These are phyloP conservation scores for Phytophthora foliorum DNA, from an alignment of 352 stramenopile genomes.

Conservation along the genomic window DNA sequence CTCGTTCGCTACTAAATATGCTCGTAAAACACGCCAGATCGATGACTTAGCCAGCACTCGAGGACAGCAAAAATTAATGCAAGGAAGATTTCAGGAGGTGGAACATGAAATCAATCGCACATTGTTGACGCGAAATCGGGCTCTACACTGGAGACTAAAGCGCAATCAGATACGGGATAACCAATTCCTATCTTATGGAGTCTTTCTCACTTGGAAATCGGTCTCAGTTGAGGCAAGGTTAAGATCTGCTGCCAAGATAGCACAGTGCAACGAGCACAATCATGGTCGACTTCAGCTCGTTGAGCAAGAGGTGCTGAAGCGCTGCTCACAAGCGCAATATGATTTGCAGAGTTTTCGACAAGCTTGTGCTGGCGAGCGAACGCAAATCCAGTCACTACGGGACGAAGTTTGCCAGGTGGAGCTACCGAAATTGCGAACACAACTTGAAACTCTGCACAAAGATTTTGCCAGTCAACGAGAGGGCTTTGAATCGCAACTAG, in stretches of 20 bases:
- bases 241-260: constrained; percentile 7
- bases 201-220: constrained; percentile 47
- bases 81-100: constrained; percentile 30
- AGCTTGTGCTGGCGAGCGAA: constrained; percentile 16
- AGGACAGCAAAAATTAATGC: constrained; percentile 18
- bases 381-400: constrained; percentile 21
- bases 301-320: constrained; percentile 15
- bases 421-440: constrained; percentile 24
- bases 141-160: constrained; percentile 41
- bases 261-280: constrained; percentile 16
- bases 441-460: constrained; percentile 16
- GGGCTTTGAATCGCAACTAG: constrained; percentile 9
- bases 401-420: constrained; percentile 28
- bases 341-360: constrained; percentile 13
- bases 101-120: constrained; percentile 26
- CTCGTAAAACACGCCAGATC: constrained; percentile 9
- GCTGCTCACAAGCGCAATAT: constrained; percentile 22
- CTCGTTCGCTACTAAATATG: neutral
- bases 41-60: constrained; percentile 37
- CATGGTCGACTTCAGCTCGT: constrained; percentile 18
- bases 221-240: constrained; percentile 13
- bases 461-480: constrained; percentile 15
- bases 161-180: constrained; percentile 22
- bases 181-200: neutral
- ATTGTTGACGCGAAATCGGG: constrained; percentile 46